phyloP scores from a whole-genome alignment of 192 early-diverging fungal genomes.

The Bifiguratus adelaidae region DNA sequence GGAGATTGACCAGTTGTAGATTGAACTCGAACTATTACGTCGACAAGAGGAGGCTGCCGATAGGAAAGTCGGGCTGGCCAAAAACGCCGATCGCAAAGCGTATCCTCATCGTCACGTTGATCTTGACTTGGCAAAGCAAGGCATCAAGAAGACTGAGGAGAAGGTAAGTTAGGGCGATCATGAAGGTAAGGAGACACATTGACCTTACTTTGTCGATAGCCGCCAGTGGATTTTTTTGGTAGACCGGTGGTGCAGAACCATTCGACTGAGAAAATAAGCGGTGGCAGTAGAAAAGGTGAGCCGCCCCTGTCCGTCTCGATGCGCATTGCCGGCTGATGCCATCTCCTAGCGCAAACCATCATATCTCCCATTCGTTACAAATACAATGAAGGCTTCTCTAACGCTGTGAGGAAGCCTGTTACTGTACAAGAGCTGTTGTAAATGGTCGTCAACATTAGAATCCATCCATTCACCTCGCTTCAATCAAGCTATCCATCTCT shows the following conservation, averaged over 20 bases:
- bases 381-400: slow-evolving; percentile 86
- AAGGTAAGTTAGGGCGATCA: background rate
- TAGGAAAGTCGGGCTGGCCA: slow-evolving; percentile 7
- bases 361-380: slow-evolving; percentile 70
- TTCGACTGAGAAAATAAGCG: slow-evolving; percentile 1
- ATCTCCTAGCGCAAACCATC: no score
- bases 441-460: no score
- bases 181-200: background rate
- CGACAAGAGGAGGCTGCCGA: slow-evolving; percentile 12
- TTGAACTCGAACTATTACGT: slow-evolving; percentile 34
- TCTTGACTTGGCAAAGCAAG: no score
- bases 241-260: slow-evolving; percentile 32
- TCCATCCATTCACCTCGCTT: no score
- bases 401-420: slow-evolving; percentile 76
- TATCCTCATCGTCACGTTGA: no score
- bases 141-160: no score
- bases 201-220: slow-evolving; percentile 2
- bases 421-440: slow-evolving; percentile 51
- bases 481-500: no score
- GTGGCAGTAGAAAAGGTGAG: slow-evolving; percentile 7
- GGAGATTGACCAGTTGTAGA: slow-evolving; percentile 15
- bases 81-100: slow-evolving; percentile 11
- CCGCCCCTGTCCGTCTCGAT: no score
- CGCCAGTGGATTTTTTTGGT: slow-evolving; percentile 72
- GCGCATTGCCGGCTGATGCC: no score